Base-by-base conservation (phyloP, 805 yeast genomes). In the Saturnispora hagleri region DNA sequence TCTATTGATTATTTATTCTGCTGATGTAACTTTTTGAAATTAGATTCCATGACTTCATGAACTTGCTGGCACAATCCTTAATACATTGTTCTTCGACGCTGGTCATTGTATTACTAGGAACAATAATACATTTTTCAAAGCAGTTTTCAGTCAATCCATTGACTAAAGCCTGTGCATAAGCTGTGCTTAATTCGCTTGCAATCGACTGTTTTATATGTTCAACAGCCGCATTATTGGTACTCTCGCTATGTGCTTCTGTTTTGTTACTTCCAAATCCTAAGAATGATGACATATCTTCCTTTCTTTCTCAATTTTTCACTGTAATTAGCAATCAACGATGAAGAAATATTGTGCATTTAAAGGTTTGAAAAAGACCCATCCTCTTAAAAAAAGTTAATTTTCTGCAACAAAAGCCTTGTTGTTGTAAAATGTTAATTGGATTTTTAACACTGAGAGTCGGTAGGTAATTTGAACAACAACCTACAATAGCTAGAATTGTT, bases 1-100 rank as follows among this genome's bases (percentile, higher is more conserved):
- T 31, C 34, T 31, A 31, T 31, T 31, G 34, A 38, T 38, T 38
- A 57, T 63, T 65, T 60, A 88, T 85, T 67, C 96, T 79, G 28
- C 79, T 64, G 48, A 89, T 79, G 67, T 89, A 89, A 10, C 86
- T 73, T 64, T 80, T 82, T 12, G 96, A 86, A 43, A 90, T 75
- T 51, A 83, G 73, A 61, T 89, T 89, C 97, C 97, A 90, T 34
- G 95, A 81, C 66, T 85, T 79, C 91, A 89, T 84, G 68, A 87
- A 90, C 70, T 88, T 90, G 57, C 84, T 82, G 59, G 86, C 75
- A 66, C 98, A 90, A 65, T 82, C 84, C 53, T 75, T 79, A 46
- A 87, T 76, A 69, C 97, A 89, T 28, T 68, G 69, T 51, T 79
- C 79, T 61, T 89, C 89, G 6, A 70, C 74, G 2, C 72, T 58